A percentile compares a stretch with the other conserved stretches of the same genome.
phyloP scores from a whole-genome alignment of 768 basidiomycete species.

The Leccinum incarnatum region DNA sequence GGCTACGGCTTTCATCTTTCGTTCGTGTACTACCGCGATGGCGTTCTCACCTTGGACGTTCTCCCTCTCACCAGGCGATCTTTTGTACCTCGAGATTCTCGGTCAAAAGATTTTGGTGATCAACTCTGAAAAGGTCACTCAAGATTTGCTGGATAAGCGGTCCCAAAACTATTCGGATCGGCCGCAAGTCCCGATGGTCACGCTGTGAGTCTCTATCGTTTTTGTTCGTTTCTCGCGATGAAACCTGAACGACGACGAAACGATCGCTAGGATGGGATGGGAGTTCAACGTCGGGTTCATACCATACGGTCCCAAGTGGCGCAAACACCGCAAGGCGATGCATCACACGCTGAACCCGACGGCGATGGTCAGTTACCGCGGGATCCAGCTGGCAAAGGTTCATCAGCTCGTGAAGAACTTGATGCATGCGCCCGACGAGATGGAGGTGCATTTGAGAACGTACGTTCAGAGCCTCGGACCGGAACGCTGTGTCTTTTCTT shows the following conservation, averaged over 20 bases:
- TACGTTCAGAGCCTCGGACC: not conserved
- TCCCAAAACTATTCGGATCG: slow-evolving; percentile 29
- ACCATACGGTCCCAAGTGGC: slow-evolving; percentile 38
- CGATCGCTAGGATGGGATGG: slow-evolving; percentile 33
- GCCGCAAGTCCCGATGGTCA: slow-evolving; percentile 23
- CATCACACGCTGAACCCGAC: slow-evolving; percentile 37
- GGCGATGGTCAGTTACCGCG: slow-evolving; percentile 27
- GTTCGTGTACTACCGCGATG: too few relatives aligned
- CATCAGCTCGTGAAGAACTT: slow-evolving; percentile 32
- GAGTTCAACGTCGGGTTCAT: slow-evolving; percentile 37
- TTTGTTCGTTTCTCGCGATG: not conserved
- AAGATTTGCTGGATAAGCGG: slow-evolving; percentile 30
- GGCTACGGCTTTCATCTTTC: too few relatives aligned
- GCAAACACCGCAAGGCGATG: slow-evolving; percentile 35
- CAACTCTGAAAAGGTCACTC: slow-evolving; percentile 23
- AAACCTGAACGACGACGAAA: not conserved
- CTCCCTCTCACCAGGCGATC: slow-evolving; percentile 16
- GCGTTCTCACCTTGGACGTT: not conserved
- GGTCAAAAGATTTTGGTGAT: slow-evolving; percentile 22
- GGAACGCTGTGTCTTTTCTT: not conserved
- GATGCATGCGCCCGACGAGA: slow-evolving; percentile 26
- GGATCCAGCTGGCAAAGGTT: slow-evolving; percentile 32
- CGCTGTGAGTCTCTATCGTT: slow-evolving; percentile 10
- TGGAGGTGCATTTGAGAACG: slow-evolving; percentile 25
- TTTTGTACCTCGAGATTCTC: slow-evolving; percentile 28